phyloP scores from a whole-genome alignment of 1,284 basidiomycete genomes.

The Pseudozyma thailandica region DNA sequence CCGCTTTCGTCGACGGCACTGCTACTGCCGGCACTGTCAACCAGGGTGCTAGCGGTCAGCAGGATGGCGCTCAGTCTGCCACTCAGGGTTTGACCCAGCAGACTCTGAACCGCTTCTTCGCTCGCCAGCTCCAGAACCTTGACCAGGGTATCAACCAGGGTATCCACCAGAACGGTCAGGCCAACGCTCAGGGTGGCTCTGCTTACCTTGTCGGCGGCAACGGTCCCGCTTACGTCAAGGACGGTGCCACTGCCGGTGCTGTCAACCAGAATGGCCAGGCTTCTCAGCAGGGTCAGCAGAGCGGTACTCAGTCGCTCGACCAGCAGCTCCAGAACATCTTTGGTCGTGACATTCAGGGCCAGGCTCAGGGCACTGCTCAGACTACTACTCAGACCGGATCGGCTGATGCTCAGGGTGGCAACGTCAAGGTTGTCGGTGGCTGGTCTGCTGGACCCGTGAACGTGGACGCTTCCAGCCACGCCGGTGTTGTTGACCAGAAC shows the following conservation, averaged over 20 bases:
- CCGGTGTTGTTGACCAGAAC: slow-evolving; percentile 21
- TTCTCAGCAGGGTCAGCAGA: slow-evolving; percentile 36
- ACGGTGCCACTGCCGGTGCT: slow-evolving; percentile 20
- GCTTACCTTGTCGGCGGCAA: slow-evolving; percentile 30
- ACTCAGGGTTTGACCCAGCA: slow-evolving; percentile 22
- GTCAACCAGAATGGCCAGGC: slow-evolving; percentile 31
- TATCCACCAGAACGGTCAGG: slow-evolving; percentile 31
- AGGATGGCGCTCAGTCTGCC: slow-evolving; percentile 35
- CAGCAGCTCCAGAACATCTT: slow-evolving; percentile 28
- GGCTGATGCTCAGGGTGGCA: slow-evolving; percentile 25
- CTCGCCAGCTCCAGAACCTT: slow-evolving; percentile 26
- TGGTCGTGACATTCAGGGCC: slow-evolving; percentile 28
- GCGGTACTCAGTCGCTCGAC: slow-evolving; percentile 26
- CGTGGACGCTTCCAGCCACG: slow-evolving; percentile 29
- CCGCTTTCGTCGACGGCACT: slow-evolving; percentile 19
- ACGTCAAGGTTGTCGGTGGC: slow-evolving; percentile 24
- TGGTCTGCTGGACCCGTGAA: slow-evolving; percentile 18
- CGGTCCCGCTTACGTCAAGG: slow-evolving; percentile 21
- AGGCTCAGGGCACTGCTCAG: slow-evolving; percentile 28
- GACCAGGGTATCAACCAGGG: slow-evolving; percentile 38
- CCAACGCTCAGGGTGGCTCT: slow-evolving; percentile 29
- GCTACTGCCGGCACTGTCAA: slow-evolving; percentile 25
- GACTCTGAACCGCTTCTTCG: slow-evolving; percentile 26
- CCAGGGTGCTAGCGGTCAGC: slow-evolving; percentile 30
- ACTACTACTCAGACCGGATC: slow-evolving; percentile 26